These are phyloP conservation scores for Cinnamomum micranthum DNA, from an alignment of 164 flowering plant species.

Conservation along the genomic window DNA sequence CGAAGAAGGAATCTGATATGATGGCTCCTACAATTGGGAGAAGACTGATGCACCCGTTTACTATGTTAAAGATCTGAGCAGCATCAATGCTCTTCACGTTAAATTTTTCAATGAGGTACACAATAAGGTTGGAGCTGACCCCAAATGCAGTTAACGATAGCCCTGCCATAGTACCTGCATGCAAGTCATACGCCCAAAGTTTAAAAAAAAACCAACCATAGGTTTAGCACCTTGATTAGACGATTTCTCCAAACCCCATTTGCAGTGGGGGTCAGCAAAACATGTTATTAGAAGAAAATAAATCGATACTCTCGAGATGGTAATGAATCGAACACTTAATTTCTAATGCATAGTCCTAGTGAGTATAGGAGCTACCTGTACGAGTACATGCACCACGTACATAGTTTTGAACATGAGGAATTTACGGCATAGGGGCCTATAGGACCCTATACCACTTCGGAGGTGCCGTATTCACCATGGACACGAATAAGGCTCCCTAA, in stretches of 20 bases:
- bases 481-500: no score
- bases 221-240: neutral
- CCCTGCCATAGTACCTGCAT: conserved; percentile 14
- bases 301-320: neutral
- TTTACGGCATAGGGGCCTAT: no score
- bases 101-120: conserved; percentile 33
- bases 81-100: conserved; percentile 39
- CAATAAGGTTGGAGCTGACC: conserved; percentile 30
- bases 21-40: conserved; percentile 38
- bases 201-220: neutral
- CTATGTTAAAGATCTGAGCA: conserved; percentile 33
- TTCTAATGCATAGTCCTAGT: no score
- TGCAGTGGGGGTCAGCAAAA: no score
- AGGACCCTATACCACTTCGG: no score
- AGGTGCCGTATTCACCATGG: no score
- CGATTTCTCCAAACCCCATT: neutral
- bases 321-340: neutral
- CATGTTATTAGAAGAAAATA: neutral
- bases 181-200: neutral
- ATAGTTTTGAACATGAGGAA: no score
- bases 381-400: no score
- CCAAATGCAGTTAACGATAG: conserved; percentile 27
- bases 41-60: conserved; percentile 27
- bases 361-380: no score
- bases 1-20: conserved; percentile 38